phyloP scores from a whole-genome alignment of 768 basidiomycete genomes.

The Kwoniella sp. region DNA sequence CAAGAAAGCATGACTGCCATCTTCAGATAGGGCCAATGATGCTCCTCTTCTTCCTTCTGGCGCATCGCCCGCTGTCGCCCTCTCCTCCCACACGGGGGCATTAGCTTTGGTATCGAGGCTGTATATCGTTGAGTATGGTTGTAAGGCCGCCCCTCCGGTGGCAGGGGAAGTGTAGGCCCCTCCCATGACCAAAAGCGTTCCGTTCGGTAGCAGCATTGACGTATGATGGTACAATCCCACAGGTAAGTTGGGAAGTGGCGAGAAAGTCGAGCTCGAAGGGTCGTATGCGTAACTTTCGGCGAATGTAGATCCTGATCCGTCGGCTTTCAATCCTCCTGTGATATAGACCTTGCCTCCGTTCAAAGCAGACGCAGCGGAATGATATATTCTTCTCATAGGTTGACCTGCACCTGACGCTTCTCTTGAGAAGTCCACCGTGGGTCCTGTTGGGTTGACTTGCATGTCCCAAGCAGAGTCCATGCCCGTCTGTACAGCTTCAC shows the following conservation, averaged over 20 bases:
- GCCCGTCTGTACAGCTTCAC: slow-evolving; percentile 61
- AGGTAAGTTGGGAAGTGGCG: slow-evolving; percentile 64
- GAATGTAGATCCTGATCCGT: slow-evolving; percentile 70
- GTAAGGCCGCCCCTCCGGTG: slow-evolving; percentile 59
- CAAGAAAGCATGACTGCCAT: slow-evolving; percentile 66
- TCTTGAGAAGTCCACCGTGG: slow-evolving; percentile 59
- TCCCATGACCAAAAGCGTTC: slow-evolving; percentile 72
- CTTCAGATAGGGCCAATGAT: slow-evolving; percentile 25
- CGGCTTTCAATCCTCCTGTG: slow-evolving; percentile 78
- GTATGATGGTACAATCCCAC: slow-evolving; percentile 73
- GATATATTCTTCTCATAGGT: slow-evolving; percentile 76
- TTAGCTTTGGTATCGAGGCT: slow-evolving; percentile 64
- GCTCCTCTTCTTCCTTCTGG: slow-evolving; percentile 44
- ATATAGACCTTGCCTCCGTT: slow-evolving; percentile 65
- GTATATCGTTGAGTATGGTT: slow-evolving; percentile 68
- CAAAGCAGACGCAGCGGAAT: slow-evolving; percentile 63
- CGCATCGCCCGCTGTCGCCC: slow-evolving; percentile 63
- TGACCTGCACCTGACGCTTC: slow-evolving; percentile 66
- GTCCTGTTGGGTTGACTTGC: slow-evolving; percentile 57
- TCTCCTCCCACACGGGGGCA: slow-evolving; percentile 61
- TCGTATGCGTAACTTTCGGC: slow-evolving; percentile 68
- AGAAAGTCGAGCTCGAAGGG: slow-evolving; percentile 63
- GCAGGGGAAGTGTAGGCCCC: slow-evolving; percentile 60
- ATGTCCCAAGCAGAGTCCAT: slow-evolving; percentile 70
- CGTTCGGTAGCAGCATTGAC: slow-evolving; percentile 70